A percentile compares a stretch with the other conserved stretches of the same genome.
Conservation (phyloP, 805 yeast species). For the Nakazawaea populi region DNA sequence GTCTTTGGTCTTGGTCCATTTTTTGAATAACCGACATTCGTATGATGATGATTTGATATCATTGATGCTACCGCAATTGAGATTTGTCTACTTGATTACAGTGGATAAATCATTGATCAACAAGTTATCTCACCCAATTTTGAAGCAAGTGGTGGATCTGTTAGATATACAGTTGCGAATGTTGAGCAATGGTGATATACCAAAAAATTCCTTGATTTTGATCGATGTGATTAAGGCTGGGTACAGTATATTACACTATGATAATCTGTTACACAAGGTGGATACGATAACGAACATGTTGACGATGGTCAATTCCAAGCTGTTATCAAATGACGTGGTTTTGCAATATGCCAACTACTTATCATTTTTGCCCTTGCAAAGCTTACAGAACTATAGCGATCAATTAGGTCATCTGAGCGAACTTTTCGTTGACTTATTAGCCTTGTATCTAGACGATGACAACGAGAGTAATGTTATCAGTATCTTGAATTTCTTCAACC, state of each 20-base stretch:
- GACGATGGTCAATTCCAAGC: neutral
- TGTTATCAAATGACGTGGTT: neutral
- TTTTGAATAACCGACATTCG: neutral
- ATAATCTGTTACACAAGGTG: neutral
- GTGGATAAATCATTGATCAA: conserved; percentile 1
- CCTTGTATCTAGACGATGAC: neutral
- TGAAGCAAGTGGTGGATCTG: neutral
- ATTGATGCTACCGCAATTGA: neutral
- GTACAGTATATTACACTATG: conserved; percentile 2
- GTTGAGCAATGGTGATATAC: neutral
- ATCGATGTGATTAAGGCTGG: conserved; percentile 4
- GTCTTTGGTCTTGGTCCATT: neutral
- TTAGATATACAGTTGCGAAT: neutral
- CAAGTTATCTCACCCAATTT: neutral
- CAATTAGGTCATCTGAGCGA: neutral
- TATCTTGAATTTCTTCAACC: conserved; percentile 7
- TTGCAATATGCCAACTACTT: conserved; percentile 5
- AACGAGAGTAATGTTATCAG: neutral
- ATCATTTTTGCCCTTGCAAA: conserved; percentile 4
- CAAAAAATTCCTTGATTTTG: neutral
- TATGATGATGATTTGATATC: neutral
- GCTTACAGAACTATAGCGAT: neutral
- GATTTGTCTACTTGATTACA: conserved; percentile 4
- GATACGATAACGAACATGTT: neutral
- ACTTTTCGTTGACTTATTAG: neutral